A percentile compares a stretch with the other conserved stretches of the same genome.
These are phyloP conservation scores for Aspergillus neoniger DNA, from an alignment of 2,329 filamentous ascomycete genomes.

Conservation along the genomic window DNA sequence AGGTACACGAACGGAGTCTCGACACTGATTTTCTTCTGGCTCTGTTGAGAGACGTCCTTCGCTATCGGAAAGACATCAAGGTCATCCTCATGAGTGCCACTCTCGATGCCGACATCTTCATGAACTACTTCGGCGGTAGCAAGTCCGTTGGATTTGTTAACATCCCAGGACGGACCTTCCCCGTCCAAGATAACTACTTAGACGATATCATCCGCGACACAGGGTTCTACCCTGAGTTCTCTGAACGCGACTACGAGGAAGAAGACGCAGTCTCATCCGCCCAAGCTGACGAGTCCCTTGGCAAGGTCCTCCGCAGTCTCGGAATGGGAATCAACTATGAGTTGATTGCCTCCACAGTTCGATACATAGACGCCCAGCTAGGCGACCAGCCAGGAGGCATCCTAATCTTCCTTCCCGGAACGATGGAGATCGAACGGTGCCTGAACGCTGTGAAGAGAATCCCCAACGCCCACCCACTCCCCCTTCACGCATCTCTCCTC, in stretches of 20 bases:
- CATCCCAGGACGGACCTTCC: conserved; percentile 85
- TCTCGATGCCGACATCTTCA: conserved; percentile 83
- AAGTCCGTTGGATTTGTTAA: conserved; percentile 76
- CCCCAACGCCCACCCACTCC: conserved; percentile 72
- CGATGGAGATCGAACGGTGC: conserved; percentile 84
- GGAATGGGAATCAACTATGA: conserved; percentile 90
- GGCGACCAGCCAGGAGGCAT: conserved; percentile 77
- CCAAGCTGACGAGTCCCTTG: conserved; percentile 53
- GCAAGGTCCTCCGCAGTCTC: conserved; percentile 69
- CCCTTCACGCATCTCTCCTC: conserved; percentile 87
- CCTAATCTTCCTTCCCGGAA: conserved; percentile 91
- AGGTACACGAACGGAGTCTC: conserved; percentile 92
- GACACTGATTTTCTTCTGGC: conserved; percentile 94
- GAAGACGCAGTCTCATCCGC: conserved; percentile 46
- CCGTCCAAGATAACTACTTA: conserved; percentile 85
- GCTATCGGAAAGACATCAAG: conserved; percentile 74
- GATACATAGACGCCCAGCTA: conserved; percentile 77
- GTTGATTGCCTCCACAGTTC: conserved; percentile 76
- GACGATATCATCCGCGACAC: conserved; percentile 84
- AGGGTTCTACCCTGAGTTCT: conserved; percentile 59
- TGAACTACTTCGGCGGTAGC: conserved; percentile 74
- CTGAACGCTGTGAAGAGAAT: conserved; percentile 68
- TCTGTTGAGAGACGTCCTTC: conserved; percentile 79
- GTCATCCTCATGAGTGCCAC: conserved; percentile 96
- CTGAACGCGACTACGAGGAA: conserved; percentile 36